Percentiles rank a stretch among this genome's conserved stretches.
Evolutionary conservation across 164 flowering plant genomes (phyloP).

Genomic region (Dillenia suffruticosa): DNA sequence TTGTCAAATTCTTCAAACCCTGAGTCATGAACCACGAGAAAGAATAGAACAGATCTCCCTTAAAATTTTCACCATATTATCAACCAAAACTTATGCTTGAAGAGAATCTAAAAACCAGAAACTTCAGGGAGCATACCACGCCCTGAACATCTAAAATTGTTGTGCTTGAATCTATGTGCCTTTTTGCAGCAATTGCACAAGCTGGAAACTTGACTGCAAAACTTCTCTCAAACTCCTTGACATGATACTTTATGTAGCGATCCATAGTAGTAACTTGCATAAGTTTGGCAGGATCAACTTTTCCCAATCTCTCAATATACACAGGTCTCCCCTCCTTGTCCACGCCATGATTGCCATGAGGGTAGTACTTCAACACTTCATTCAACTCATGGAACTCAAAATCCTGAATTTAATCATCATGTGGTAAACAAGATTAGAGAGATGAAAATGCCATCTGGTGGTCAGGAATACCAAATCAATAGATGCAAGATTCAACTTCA

Average conservation of each 20-base stretch:
- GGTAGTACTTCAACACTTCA: constrained; percentile 58
- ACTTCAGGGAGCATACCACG: constrained; percentile 42
- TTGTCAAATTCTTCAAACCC: constrained; percentile 69
- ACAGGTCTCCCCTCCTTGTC: constrained; percentile 78
- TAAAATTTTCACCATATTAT: too few species aligned
- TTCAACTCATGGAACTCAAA: constrained; percentile 53
- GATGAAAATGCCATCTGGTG: too few species aligned
- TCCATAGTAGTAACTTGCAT: constrained; percentile 77
- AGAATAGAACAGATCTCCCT: background rate
- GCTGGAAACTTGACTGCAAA: constrained; percentile 67
- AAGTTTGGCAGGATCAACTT: constrained; percentile 65
- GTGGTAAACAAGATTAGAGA: background rate
- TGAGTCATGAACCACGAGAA: constrained; percentile 7
- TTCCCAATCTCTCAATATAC: constrained; percentile 68
- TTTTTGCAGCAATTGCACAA: constrained; percentile 66
- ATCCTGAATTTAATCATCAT: constrained; percentile 31
- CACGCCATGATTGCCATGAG: constrained; percentile 74
- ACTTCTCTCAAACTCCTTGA: constrained; percentile 55
- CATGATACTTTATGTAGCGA: constrained; percentile 65
- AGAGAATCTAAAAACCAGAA: background rate
- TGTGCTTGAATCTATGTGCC: constrained; percentile 74
- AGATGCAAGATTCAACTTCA: too few species aligned
- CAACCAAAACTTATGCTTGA: too few species aligned
- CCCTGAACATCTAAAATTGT: constrained; percentile 76
- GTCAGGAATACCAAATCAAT: too few species aligned